These are phyloP conservation scores for Kentomonas sorsogonicus DNA, from an alignment of 208 protist species.

Conservation along the genomic window DNA sequence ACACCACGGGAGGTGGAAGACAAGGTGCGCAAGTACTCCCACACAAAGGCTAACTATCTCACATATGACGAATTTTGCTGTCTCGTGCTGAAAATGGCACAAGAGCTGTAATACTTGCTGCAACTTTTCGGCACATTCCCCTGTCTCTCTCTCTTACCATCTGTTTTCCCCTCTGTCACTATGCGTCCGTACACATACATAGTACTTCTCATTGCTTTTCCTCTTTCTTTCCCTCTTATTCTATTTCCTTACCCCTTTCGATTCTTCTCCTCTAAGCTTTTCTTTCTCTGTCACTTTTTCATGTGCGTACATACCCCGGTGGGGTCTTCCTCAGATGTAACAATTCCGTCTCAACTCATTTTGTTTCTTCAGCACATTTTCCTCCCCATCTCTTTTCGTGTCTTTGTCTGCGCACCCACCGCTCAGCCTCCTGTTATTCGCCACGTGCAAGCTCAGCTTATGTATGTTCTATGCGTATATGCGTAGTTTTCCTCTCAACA, in stretches of 20 bases:
- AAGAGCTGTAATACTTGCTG: slow-evolving; percentile 21
- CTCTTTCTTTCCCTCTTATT: neutral
- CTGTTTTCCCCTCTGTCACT: neutral
- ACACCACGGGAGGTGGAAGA: slow-evolving; percentile 71
- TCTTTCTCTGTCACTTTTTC: neutral
- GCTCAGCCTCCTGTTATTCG: too few species aligned
- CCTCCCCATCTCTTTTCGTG: too few species aligned
- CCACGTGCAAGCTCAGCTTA: too few species aligned
- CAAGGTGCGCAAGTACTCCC: slow-evolving; percentile 74
- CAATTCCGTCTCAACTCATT: too few species aligned
- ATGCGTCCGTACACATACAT: neutral
- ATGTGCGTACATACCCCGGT: too few species aligned
- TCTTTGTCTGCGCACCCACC: too few species aligned
- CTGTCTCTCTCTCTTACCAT: neutral
- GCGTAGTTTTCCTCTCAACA: too few species aligned
- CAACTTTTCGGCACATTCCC: slow-evolving; percentile 1
- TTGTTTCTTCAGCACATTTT: too few species aligned
- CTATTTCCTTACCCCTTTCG: neutral
- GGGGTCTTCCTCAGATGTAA: too few species aligned
- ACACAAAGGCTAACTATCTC: slow-evolving; percentile 62
- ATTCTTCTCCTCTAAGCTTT: neutral
- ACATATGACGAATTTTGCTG: slow-evolving; percentile 90
- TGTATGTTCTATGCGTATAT: too few species aligned
- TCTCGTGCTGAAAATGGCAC: slow-evolving; percentile 80
- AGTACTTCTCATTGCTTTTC: neutral